Conservation (phyloP, 2,329 filamentous ascomycete genomes). For the Venturiaceae sp. region DNA sequence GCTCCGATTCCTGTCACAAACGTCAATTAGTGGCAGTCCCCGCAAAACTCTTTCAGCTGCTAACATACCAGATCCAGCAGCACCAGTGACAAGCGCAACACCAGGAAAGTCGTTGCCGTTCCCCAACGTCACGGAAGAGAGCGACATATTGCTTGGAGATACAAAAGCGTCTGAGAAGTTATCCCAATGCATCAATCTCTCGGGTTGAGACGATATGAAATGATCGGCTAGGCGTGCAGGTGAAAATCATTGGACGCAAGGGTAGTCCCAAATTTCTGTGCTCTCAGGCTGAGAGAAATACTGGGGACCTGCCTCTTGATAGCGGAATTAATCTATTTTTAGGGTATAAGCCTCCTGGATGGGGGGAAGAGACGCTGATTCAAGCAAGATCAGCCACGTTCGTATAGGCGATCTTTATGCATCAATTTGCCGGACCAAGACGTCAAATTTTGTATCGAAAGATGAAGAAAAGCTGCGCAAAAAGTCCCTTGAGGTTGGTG, state of each 20-base stretch:
- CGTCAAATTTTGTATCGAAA: neutral
- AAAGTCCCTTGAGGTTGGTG: neutral
- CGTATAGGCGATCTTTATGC: neutral
- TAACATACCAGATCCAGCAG: conserved; percentile 22
- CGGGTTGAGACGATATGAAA: neutral
- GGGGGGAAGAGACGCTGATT: neutral
- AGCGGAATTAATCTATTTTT: neutral
- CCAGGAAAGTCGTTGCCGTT: conserved; percentile 14
- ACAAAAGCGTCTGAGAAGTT: conserved; percentile 3
- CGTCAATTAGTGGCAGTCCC: neutral
- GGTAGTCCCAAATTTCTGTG: neutral
- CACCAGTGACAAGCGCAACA: conserved; percentile 23
- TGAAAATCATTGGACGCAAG: neutral
- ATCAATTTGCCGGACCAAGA: neutral
- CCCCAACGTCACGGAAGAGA: conserved; percentile 4
- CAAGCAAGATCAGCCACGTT: neutral
- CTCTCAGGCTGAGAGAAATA: neutral
- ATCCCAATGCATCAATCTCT: conserved; percentile 4
- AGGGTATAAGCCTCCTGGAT: neutral
- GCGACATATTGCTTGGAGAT: conserved; percentile 3
- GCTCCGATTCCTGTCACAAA: conserved; percentile 41
- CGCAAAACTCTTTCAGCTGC: neutral
- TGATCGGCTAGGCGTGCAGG: neutral
- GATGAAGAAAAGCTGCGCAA: neutral
- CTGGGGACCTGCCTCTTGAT: neutral